phyloP scores from a whole-genome alignment of 75 land plant species.

The Selaginella tamariscina region DNA sequence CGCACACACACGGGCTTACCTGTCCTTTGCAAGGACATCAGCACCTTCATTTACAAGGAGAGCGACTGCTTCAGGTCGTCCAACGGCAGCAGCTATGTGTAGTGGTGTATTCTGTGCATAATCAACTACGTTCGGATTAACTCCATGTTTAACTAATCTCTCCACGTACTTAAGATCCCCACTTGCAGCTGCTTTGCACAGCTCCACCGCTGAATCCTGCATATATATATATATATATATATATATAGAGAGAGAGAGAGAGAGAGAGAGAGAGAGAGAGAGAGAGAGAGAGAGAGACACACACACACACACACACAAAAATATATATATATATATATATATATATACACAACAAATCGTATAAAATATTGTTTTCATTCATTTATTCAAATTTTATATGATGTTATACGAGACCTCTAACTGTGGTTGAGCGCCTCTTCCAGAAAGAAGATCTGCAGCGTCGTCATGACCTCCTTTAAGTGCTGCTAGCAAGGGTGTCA shows the following conservation, averaged over 20 bases:
- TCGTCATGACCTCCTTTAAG: neutral
- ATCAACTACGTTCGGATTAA: slow-evolving; percentile 53
- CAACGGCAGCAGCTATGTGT: slow-evolving; percentile 68
- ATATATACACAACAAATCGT: too few relatives aligned
- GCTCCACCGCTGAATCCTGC: slow-evolving; percentile 42
- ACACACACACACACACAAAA: neutral
- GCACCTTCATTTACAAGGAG: slow-evolving; percentile 63
- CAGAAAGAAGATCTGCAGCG: neutral
- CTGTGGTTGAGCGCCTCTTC: neutral
- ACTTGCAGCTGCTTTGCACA: slow-evolving; percentile 55
- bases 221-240: too few relatives aligned
- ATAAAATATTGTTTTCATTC: too few relatives aligned
- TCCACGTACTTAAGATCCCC: slow-evolving; percentile 44
- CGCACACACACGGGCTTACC: too few relatives aligned
- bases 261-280: too few relatives aligned
- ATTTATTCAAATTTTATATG: too few relatives aligned
- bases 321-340: too few relatives aligned
- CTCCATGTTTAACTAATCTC: slow-evolving; percentile 45
- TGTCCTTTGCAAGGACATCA: slow-evolving; percentile 56
- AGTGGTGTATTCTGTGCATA: slow-evolving; percentile 71
- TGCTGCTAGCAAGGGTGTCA: neutral
- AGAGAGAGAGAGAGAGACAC: too few relatives aligned
- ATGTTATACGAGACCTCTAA: neutral
- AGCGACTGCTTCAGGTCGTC: slow-evolving; percentile 35
- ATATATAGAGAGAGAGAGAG: too few relatives aligned